Base-by-base conservation (phyloP, 108 stramenopile genomes). In the Skeletonema tropicum region DNA sequence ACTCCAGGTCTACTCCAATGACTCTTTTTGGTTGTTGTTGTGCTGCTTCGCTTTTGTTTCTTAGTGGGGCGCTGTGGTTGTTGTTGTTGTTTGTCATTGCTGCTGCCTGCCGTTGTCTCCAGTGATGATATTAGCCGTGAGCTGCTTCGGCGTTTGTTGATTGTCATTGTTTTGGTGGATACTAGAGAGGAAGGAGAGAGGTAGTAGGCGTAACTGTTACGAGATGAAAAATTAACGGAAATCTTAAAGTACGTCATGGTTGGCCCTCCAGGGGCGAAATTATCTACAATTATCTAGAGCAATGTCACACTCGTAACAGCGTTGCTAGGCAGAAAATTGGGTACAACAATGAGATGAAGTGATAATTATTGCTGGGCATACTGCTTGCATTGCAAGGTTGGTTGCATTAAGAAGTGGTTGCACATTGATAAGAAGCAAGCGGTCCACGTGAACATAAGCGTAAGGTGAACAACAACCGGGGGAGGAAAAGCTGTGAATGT, bases 1-100 rank as follows among this genome's bases (percentile, higher is more conserved):
- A 84, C 80, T 23, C 86, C 86, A 2, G 83, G 76, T 73, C 86
- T 33, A 38, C 21, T 62, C 35, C 36, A 62, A 38, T 62, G 61
- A 33, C 61, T 62, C 31, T 55, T 55, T 2, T 23, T 21, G 21
- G 3, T 49, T 6, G 15, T 21, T 21, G 6, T 1, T 21, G 19
- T n/a, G 8, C 3, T 55, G 23, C 0, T 23, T 55, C 6, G 21
- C 23, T 55, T 55, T 55, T 55, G 52, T 25, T 55, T 55, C 25
- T 55, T 21, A 45, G 42, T 45, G 15, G 42, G 0, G 11, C 15
- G 42, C 6, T 49, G 48, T 48, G 15, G 17, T 21, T n/a, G 48
- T 55, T 5, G 52, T 55, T 23, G 23, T 52, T 25, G 52, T 55
- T 49, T 49, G n/a, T 49, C 48, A 49, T 49, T 23, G 23, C 52